These are phyloP conservation scores for Beta macrorhiza DNA, from an alignment of 179 eudicot genomes.

Conservation along the genomic window DNA sequence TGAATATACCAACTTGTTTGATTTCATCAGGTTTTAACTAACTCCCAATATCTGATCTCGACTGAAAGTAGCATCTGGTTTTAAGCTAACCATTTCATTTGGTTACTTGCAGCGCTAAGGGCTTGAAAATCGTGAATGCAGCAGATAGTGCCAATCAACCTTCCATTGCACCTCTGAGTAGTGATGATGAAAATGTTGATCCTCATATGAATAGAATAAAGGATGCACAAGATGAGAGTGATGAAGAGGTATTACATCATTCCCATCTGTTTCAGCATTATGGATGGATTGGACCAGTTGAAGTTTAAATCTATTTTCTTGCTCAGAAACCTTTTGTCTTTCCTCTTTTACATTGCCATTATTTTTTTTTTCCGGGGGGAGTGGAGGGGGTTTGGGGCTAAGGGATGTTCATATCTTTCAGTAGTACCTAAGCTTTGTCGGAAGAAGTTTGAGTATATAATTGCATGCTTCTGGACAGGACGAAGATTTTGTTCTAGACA, in stretches of 20 bases:
- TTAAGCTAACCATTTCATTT: slow-evolving; percentile 16
- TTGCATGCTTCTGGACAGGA: slow-evolving; percentile 44
- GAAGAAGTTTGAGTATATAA: background rate
- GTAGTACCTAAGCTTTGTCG: background rate
- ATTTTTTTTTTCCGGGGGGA: background rate
- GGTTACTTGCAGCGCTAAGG: slow-evolving; percentile 59
- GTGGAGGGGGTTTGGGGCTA: too few relatives aligned
- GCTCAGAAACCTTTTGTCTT: background rate
- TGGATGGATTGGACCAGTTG: background rate
- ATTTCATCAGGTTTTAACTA: slow-evolving; percentile 66
- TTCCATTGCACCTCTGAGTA: slow-evolving; percentile 62
- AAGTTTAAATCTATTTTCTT: background rate
- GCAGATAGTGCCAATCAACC: slow-evolving; percentile 38
- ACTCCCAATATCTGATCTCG: background rate
- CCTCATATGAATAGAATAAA: slow-evolving; percentile 91
- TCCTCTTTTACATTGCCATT: background rate
- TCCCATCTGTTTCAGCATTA: background rate
- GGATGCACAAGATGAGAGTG: slow-evolving; percentile 89
- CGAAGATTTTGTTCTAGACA: slow-evolving; percentile 80
- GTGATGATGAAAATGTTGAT: slow-evolving; percentile 82
- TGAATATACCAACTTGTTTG: slow-evolving; percentile 75
- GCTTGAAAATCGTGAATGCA: slow-evolving; percentile 73
- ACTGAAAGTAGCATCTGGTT: background rate
- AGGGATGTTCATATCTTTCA: background rate
- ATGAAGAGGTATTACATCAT: slow-evolving; percentile 65